Evolutionary conservation across 495 filamentous ascomycete species (phyloP).

Genomic region (Lineolata rhizophorae): DNA sequence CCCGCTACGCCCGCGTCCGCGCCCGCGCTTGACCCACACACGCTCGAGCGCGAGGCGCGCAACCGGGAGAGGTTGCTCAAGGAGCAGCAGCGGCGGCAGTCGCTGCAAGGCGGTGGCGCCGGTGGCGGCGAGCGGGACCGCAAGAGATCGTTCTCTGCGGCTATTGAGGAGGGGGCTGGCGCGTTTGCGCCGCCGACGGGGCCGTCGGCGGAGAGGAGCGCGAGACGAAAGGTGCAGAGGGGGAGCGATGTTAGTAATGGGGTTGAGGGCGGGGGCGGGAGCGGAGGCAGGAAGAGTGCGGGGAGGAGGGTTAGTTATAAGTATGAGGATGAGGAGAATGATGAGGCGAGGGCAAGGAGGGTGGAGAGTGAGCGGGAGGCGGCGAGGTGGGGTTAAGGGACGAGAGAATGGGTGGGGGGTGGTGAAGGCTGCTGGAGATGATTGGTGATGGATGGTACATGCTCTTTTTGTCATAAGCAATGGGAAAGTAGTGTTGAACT

Average conservation of each 20-base stretch:
- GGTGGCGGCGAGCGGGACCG: conserved; percentile 3
- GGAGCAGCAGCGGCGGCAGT: conserved; percentile 45
- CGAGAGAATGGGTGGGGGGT: too few species aligned
- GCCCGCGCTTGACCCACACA: conserved; percentile 35
- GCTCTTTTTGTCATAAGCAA: too few species aligned
- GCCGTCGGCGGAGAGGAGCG: conserved; percentile 1
- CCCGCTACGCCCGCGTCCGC: conserved; percentile 4
- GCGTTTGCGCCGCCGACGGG: conserved; percentile 5
- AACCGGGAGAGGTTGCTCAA: conserved; percentile 56
- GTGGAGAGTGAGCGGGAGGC: conserved; percentile 28
- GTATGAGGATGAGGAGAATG: conserved; percentile 34
- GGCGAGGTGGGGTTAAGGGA: conserved; percentile 16
- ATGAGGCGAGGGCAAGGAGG: conserved; percentile 21
- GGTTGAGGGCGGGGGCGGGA: conserved; percentile 18
- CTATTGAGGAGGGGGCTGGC: conserved; percentile 1
- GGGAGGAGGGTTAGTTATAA: conserved; percentile 31
- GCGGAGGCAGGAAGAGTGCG: conserved; percentile 24
- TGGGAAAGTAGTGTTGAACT: too few species aligned
- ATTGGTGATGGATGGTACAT: too few species aligned
- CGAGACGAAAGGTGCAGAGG: not conserved
- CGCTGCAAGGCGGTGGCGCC: conserved; percentile 4
- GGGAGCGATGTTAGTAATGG: conserved; percentile 25
- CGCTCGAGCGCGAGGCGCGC: conserved; percentile 52
- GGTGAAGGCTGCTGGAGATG: too few species aligned
- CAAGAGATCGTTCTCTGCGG: conserved; percentile 1